These are phyloP conservation scores for Cadophora sp. DNA, from an alignment of 2,329 filamentous ascomycete genomes.

Conservation along the genomic window DNA sequence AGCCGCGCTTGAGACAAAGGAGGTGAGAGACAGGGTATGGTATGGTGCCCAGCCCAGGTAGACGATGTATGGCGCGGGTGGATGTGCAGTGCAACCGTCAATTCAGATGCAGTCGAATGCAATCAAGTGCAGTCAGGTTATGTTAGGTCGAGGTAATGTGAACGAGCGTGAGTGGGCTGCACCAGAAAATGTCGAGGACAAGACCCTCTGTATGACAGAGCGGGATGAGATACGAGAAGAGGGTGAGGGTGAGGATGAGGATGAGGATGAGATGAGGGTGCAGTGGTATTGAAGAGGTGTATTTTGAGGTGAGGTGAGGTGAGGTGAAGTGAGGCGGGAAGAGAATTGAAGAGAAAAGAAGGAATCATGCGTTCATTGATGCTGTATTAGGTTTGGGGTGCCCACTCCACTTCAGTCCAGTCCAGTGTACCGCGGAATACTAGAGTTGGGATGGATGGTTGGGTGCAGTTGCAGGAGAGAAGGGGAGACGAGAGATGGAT, in stretches of 20 bases:
- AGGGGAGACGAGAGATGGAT: no score
- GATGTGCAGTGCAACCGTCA: background rate
- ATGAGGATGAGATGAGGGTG: no score
- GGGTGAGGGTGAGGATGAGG: background rate
- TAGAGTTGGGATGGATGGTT: background rate
- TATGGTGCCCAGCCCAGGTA: background rate
- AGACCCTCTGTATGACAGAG: background rate
- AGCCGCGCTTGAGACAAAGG: background rate
- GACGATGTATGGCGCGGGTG: background rate
- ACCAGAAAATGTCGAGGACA: background rate
- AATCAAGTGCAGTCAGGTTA: background rate
- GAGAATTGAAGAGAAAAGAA: background rate
- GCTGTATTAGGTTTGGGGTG: constrained; percentile 15
- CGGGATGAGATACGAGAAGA: background rate
- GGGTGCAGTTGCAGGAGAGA: background rate
- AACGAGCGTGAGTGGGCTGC: background rate
- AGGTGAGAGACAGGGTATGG: background rate
- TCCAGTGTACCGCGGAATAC: background rate
- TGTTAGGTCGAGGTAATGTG: background rate
- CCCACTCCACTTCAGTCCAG: background rate
- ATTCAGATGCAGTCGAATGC: no score
- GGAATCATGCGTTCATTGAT: constrained; percentile 19
- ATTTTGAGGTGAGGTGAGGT: background rate
- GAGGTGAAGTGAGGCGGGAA: background rate
- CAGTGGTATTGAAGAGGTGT: no score